These are phyloP conservation scores for Dictyostelium firmibasis DNA, from an alignment of 78 protist species.

Conservation along the genomic window DNA sequence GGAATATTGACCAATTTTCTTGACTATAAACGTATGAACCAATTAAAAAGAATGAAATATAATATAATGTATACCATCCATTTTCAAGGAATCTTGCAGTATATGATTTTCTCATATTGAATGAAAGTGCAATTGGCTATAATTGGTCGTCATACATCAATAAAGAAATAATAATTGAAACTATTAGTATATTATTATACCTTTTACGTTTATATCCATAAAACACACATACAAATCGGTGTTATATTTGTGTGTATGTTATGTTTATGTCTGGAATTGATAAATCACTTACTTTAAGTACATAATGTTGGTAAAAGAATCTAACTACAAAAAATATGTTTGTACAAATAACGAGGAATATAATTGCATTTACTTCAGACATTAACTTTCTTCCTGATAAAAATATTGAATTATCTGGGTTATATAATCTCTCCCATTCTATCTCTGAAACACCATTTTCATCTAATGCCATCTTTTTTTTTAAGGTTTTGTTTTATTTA, in stretches of 20 bases:
- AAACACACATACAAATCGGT: too few species aligned
- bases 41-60: conserved; percentile 37
- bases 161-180: background rate
- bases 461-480: background rate
- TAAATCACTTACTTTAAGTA: conserved; percentile 27
- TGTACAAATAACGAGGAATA: conserved; percentile 35
- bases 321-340: conserved; percentile 61
- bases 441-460: conserved; percentile 51
- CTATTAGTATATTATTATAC: too few species aligned
- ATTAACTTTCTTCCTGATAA: conserved; percentile 24
- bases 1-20: conserved; percentile 58
- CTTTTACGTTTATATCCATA: too few species aligned
- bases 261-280: too few species aligned
- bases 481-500: background rate
- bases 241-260: too few species aligned
- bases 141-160: too few species aligned
- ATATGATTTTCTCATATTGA: conserved; percentile 33
- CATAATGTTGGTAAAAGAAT: conserved; percentile 56
- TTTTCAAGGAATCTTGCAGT: conserved; percentile 65
- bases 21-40: conserved; percentile 53
- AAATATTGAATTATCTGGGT: conserved; percentile 70
- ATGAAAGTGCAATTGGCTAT: conserved; percentile 63
- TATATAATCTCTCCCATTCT: conserved; percentile 47
- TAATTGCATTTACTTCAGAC: conserved; percentile 39
- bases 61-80: conserved; percentile 77